A percentile compares a stretch with the other conserved stretches of the same genome.
phyloP scores from a whole-genome alignment of 2,329 filamentous ascomycete genomes.

The Ascochyta koolunga region DNA sequence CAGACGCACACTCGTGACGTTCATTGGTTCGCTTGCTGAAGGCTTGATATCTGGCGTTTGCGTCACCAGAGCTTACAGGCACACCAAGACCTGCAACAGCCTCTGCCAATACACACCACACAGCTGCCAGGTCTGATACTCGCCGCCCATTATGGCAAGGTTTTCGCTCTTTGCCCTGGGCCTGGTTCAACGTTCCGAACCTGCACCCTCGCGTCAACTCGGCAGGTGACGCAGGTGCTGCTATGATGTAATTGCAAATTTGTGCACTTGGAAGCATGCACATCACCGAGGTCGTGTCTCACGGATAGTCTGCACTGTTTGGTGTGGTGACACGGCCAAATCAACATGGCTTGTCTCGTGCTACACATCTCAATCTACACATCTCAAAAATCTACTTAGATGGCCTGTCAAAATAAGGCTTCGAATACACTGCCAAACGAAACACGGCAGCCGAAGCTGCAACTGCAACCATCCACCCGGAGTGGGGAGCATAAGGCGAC shows the following conservation, averaged over 20 bases:
- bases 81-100: neutral
- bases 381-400: too few species aligned
- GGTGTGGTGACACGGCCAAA: slow-evolving; percentile 8
- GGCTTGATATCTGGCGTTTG: slow-evolving; percentile 11
- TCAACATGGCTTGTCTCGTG: slow-evolving; percentile 1
- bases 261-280: slow-evolving; percentile 3
- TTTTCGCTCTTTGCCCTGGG: neutral
- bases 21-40: slow-evolving; percentile 14
- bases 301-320: slow-evolving; percentile 3
- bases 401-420: slow-evolving; percentile 18
- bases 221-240: slow-evolving; percentile 11
- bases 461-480: slow-evolving; percentile 13
- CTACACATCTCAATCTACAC: neutral
- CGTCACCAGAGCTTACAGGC: slow-evolving; percentile 6
- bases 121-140: neutral
- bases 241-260: slow-evolving; percentile 1
- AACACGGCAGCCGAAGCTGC: slow-evolving; percentile 10
- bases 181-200: neutral
- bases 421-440: slow-evolving; percentile 18
- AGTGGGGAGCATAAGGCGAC: slow-evolving; percentile 16
- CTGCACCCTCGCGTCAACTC: slow-evolving; percentile 1
- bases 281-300: slow-evolving; percentile 5
- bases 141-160: slow-evolving; percentile 2
- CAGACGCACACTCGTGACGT: neutral
- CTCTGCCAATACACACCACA: neutral